These are phyloP conservation scores for Plasmodium cynomolgi DNA, from an alignment of 169 alveolate species.

Conservation along the genomic window DNA sequence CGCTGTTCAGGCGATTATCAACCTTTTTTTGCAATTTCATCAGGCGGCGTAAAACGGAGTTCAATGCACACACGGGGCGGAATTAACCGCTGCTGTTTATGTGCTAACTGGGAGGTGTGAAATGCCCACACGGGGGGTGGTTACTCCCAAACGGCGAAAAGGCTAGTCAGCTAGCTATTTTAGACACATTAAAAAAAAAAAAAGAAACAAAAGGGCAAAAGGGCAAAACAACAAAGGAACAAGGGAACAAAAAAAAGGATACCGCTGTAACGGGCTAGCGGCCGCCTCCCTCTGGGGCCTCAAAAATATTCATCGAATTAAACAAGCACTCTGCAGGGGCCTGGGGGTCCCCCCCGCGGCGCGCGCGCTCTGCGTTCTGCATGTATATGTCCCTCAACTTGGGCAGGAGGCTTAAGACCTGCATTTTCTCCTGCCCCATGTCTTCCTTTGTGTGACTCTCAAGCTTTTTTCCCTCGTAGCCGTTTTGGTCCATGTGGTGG, in stretches of 20 bases:
- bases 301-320: conserved; percentile 44
- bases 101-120: not conserved
- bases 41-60: not conserved
- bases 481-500: not conserved
- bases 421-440: conserved; percentile 53
- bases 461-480: not conserved
- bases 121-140: not conserved
- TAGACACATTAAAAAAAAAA: not conserved
- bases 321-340: not conserved
- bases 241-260: not conserved
- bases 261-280: not conserved
- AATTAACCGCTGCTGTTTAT: not conserved
- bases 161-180: not conserved
- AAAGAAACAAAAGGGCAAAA: not conserved
- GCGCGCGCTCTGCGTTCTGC: conserved; percentile 9
- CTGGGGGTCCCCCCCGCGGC: not conserved
- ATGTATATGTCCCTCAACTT: conserved; percentile 40
- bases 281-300: not conserved
- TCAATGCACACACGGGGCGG: not conserved
- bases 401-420: conserved; percentile 32
- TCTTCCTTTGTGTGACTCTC: conserved; percentile 5
- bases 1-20: not conserved
- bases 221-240: not conserved
- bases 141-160: not conserved
- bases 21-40: not conserved